Evolutionary conservation across 1,284 basidiomycete species (phyloP).

Genomic region (Amylostereum areolatum): DNA sequence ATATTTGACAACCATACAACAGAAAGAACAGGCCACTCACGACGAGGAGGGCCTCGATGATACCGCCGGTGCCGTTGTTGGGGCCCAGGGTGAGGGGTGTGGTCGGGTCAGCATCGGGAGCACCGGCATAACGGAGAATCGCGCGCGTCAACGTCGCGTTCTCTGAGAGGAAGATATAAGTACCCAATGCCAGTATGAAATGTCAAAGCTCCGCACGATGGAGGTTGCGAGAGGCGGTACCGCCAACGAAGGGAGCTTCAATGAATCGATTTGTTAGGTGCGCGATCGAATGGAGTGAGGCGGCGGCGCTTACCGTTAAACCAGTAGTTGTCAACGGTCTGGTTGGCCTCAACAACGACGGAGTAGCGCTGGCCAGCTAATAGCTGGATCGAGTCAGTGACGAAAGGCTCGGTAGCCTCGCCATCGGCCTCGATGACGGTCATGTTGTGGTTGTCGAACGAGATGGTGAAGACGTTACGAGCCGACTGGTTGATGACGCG

Average conservation of each 20-base stretch:
- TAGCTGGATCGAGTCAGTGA: conserved; percentile 36
- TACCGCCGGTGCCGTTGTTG: neutral
- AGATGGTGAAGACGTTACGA: conserved; percentile 28
- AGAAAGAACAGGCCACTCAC: too few species aligned
- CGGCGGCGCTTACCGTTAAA: neutral
- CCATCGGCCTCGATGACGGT: conserved; percentile 42
- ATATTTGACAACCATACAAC: too few species aligned
- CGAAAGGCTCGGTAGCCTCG: conserved; percentile 35
- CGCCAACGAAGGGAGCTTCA: neutral
- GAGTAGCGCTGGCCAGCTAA: conserved; percentile 49
- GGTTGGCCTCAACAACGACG: conserved; percentile 38
- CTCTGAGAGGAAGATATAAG: conserved; percentile 3
- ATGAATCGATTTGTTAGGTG: neutral
- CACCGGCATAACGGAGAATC: conserved; percentile 14
- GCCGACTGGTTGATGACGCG: conserved; percentile 42
- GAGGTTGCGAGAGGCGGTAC: neutral
- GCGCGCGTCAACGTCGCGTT: neutral
- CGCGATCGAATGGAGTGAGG: too few species aligned
- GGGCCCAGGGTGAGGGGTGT: neutral
- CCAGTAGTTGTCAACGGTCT: conserved; percentile 3
- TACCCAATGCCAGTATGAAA: too few species aligned
- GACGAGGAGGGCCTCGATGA: conserved; percentile 15
- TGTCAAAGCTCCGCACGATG: conserved; percentile 13
- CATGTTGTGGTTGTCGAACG: conserved; percentile 41
- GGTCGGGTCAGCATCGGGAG: conserved; percentile 10